Evolutionary conservation across 106 monocot genomes (phyloP), one percentile per base, ranked within the genome.

Genomic region (Chionographis japonica): DNA sequence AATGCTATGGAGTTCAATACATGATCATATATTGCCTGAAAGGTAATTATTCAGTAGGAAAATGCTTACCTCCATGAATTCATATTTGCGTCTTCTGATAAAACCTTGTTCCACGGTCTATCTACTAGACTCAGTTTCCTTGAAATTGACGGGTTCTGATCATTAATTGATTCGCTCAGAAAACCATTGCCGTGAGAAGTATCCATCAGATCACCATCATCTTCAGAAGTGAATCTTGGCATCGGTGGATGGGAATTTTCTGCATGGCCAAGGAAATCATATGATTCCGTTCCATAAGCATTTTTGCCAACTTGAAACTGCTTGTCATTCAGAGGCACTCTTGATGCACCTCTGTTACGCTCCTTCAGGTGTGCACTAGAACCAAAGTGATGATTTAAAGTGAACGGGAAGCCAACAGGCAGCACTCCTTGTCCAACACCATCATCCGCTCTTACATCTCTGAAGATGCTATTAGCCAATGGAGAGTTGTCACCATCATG

Each of bases 1-100:
- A 27, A 27, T 27, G 27, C 27, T 27, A 27, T 27, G 27, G 27
- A 27, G 15, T 8, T 50, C 46, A 49, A 40, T n/a, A 2, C 49
- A n/a, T 41, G 7, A 10, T 27, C 27, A 27, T 49, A 12, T 17
- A 65, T n/a, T 15, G 52, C 4, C 35, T 40, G 4, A 13, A 57
- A 42, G 41, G 15, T 62, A 10, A 7, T 12, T 6, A 61, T 40
- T 46, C 13, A 60, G 14, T 9, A 42, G 40, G 60, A 13, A 52
- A 12, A n/a, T 2, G 52, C 19, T 58, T 77, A 82, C 82, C 82
- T 78, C 74, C 52, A 42, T 60, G 60, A 50, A 18, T 63, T 67
- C 13, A 50, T 37, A 27, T 65, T 57, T 50, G 66, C 43, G 16
- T 74, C 78, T 10, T 66, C 53, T 50, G 66, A 20, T 12, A 27